Conservation (phyloP, 163 green algal genomes). For the Volvox carteri region DNA sequence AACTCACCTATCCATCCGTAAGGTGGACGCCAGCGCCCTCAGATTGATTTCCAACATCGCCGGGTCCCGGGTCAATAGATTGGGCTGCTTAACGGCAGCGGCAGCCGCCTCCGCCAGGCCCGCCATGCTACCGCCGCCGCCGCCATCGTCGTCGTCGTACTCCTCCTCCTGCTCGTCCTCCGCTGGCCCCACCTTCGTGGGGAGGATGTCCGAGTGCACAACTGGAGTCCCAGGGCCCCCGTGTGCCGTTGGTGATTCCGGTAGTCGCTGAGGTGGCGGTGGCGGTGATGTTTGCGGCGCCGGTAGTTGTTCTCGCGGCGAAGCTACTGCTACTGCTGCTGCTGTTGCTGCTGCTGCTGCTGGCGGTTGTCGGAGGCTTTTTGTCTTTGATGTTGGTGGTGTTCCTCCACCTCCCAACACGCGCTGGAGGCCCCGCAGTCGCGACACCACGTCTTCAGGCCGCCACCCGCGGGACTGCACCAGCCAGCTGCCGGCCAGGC, state of each 20-base stretch:
- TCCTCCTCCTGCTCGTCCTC: too few relatives aligned
- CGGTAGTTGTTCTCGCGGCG: too few relatives aligned
- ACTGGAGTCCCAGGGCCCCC: too few relatives aligned
- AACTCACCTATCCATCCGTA: constrained; percentile 27
- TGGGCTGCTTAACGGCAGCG: constrained; percentile 27
- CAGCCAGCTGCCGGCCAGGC: neutral
- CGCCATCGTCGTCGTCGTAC: neutral
- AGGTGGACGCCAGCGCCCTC: neutral
- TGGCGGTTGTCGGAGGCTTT: too few relatives aligned
- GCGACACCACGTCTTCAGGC: neutral
- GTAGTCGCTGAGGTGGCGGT: too few relatives aligned
- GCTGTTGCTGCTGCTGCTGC: too few relatives aligned
- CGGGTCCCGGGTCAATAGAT: constrained; percentile 28
- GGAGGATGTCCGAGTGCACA: too few relatives aligned
- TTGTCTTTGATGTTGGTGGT: too few relatives aligned
- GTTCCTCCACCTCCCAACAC: constrained; percentile 21
- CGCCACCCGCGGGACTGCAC: constrained; percentile 16
- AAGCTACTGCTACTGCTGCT: too few relatives aligned
- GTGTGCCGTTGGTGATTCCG: too few relatives aligned
- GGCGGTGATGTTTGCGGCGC: too few relatives aligned
- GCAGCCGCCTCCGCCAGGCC: neutral
- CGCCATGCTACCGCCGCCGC: neutral
- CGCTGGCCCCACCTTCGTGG: too few relatives aligned
- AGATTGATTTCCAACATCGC: constrained; percentile 30
- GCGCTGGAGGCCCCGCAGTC: constrained; percentile 6